These are phyloP conservation scores for Microascus cirrosus DNA, from an alignment of 2,329 filamentous ascomycete genomes.

Conservation along the genomic window DNA sequence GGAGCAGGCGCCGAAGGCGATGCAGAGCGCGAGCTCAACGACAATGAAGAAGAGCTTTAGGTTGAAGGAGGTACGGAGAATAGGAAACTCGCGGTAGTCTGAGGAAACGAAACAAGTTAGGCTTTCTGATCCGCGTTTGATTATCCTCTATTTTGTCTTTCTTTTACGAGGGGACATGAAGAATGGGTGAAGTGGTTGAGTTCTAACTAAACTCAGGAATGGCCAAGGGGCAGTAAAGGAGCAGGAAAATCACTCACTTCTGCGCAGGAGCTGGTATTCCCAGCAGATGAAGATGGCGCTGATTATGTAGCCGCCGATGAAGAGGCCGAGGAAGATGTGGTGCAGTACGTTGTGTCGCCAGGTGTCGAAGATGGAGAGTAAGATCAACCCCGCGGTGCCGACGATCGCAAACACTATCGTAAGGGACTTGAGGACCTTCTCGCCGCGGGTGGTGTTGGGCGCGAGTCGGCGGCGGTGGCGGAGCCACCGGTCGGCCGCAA, in stretches of 20 bases:
- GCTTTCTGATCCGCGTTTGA: neutral
- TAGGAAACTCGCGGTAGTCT: constrained; percentile 62
- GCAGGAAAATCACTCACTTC: constrained; percentile 32
- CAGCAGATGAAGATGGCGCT: constrained; percentile 81
- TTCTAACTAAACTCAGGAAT: neutral
- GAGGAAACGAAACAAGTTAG: neutral
- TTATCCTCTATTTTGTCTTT: neutral
- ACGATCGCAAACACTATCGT: constrained; percentile 58
- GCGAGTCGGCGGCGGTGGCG: constrained; percentile 71
- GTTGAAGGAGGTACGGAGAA: constrained; percentile 73
- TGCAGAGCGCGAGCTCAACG: constrained; percentile 60
- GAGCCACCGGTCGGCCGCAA: constrained; percentile 74
- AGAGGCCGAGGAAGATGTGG: constrained; percentile 66
- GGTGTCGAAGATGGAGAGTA: constrained; percentile 80
- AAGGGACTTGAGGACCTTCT: constrained; percentile 51
- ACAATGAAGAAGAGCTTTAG: constrained; percentile 80
- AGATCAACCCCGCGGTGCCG: constrained; percentile 70
- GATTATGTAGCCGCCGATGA: constrained; percentile 77
- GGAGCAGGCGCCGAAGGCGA: constrained; percentile 57
- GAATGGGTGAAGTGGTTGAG: no score
- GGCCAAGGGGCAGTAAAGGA: neutral
- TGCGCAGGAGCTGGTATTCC: constrained; percentile 79
- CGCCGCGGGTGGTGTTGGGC: constrained; percentile 52
- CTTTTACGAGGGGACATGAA: neutral
- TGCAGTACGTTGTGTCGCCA: constrained; percentile 56